Evolutionary conservation across 345 rosid species (phyloP), one percentile per base, ranked within the genome.

Genomic region (Camelina neglecta): DNA sequence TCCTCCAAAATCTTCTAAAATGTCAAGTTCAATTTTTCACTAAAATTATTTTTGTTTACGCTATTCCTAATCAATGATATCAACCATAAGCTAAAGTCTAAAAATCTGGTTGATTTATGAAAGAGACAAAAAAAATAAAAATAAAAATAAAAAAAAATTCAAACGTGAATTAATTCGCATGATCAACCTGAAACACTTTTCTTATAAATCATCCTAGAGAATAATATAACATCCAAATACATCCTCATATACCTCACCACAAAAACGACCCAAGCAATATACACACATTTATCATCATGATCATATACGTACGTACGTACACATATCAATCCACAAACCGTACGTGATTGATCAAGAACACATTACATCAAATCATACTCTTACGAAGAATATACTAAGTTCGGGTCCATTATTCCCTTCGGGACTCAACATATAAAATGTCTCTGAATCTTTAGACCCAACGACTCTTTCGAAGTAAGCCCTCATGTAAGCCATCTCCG

Each of bases 391-490:
- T 13, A 93, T 81, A 67, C 92, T 90, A 39, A 93, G 90, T 71
- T 90, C 98, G 0, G 98, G 97, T 47, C 96, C 95, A 76, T 66
- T 88, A 47, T 86, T 86, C 2, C 87, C 90, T 53, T 90, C 96
- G 0, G 98, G 98, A 76, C 96, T 89, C 76, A 90, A 50, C 98
- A 93, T 93, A 69, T 93, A 89, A 8, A 86, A 67, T 0, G 93
- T 93, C 69, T 93, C 95, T 0, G 96, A 90, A 74, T 93, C 96
- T 74, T 85, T 93, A 3, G 98, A 90, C 20, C 98, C 98, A 50
- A 90, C 80, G 4, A 90, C 84, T 11, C 90, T 83, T 61, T 93
- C 96, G 6, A 90, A 90, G 79, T 84, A 81, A 57, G 98, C 96
- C 51, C 98, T 79, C 73, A 89, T 86, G 66, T 93, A 90, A 15